phyloP scores from a whole-genome alignment of 108 stramenopile genomes.

The Pseudonitzschia multistriata region DNA sequence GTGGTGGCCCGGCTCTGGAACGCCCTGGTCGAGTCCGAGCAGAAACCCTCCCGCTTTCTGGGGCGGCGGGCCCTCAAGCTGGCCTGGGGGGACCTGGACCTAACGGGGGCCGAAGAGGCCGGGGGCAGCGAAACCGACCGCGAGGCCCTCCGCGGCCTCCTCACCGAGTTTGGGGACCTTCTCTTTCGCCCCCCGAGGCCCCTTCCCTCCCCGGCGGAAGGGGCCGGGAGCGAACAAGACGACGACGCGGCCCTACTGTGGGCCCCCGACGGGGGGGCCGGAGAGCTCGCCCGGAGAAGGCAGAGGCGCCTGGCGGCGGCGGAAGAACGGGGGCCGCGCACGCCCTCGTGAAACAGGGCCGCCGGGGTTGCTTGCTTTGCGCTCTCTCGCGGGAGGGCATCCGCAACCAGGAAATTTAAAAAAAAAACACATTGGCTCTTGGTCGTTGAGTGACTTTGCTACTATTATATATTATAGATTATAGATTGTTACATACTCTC shows the following conservation, averaged over 20 bases:
- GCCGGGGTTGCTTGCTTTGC: too few species aligned
- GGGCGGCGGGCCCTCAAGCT: constrained; percentile 29
- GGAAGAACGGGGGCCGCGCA: constrained; percentile 14
- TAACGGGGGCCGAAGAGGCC: too few species aligned
- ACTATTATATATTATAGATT: neutral
- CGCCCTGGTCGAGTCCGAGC: constrained; percentile 33
- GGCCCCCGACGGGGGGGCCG: constrained; percentile 31
- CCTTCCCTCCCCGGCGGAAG: neutral
- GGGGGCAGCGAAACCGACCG: neutral
- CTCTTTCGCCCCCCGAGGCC: neutral
- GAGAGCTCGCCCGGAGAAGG: constrained; percentile 28
- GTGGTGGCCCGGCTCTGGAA: constrained; percentile 38
- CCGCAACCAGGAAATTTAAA: neutral
- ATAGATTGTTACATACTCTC: too few species aligned
- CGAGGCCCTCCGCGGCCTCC: too few species aligned
- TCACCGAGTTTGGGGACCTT: constrained; percentile 23
- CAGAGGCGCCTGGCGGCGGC: constrained; percentile 24
- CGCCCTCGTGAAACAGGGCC: constrained; percentile 13
- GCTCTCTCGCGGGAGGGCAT: too few species aligned
- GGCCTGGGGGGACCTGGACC: constrained; percentile 25
- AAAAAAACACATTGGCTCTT: neutral
- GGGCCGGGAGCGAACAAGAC: constrained; percentile 3
- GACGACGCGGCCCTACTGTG: constrained; percentile 34
- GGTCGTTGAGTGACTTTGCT: neutral
- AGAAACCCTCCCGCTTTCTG: constrained; percentile 38